These are phyloP conservation scores for Vigna reflexopilosa DNA, from an alignment of 306 rosid genomes.

Conservation along the genomic window DNA sequence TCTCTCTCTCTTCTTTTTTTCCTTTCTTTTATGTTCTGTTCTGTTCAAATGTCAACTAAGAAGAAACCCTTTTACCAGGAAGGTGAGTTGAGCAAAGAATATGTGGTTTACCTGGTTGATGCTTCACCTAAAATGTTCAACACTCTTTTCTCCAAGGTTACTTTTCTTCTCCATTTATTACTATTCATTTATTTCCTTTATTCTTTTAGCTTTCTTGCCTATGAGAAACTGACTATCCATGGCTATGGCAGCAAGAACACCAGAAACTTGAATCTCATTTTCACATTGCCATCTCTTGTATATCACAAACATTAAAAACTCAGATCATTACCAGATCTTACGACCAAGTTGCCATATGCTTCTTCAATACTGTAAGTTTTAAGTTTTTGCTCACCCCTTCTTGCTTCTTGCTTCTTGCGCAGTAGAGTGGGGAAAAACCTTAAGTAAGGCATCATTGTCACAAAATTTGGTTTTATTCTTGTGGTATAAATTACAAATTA, in stretches of 20 bases:
- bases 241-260: constrained; percentile 43
- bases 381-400: constrained; percentile 29
- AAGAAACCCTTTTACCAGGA: constrained; percentile 45
- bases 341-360: constrained; percentile 92
- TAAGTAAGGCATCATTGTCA: too few species aligned
- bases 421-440: too few species aligned
- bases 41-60: not conserved
- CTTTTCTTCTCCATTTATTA: constrained; percentile 30
- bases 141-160: constrained; percentile 57
- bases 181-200: not conserved
- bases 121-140: constrained; percentile 93
- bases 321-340: constrained; percentile 76
- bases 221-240: not conserved
- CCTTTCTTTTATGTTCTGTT: not conserved
- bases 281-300: constrained; percentile 72
- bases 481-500: not conserved
- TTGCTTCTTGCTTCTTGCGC: not conserved
- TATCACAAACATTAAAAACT: constrained; percentile 68
- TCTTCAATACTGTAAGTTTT: constrained; percentile 79
- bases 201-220: not conserved
- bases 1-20: not conserved
- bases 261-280: constrained; percentile 66
- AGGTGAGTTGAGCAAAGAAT: constrained; percentile 70
- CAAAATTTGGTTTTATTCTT: not conserved
- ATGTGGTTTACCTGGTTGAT: constrained; percentile 78